Percentiles rank a stretch among this genome's conserved stretches.
Evolutionary conservation across 1,139 yeast genomes (phyloP).

Genomic region (Nakaseomyces uthaithaninus): DNA sequence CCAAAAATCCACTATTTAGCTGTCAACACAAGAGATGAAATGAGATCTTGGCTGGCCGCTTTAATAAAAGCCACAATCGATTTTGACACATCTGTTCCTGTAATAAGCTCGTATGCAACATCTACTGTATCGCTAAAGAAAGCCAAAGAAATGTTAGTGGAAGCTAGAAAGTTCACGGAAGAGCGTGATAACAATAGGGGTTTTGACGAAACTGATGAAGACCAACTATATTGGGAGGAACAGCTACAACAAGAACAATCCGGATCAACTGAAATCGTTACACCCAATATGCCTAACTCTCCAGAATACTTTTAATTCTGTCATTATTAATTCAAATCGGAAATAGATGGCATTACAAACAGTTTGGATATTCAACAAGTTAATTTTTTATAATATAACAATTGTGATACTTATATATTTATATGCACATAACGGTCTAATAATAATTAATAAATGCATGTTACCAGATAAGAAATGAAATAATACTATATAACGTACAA

Average conservation of each 20-base stretch:
- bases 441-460: conserved; percentile 6
- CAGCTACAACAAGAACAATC: conserved; percentile 11
- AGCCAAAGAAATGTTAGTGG: conserved; percentile 79
- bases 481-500: not conserved
- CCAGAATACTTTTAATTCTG: not conserved
- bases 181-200: conserved; percentile 40
- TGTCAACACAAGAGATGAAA: conserved; percentile 79
- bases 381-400: no score
- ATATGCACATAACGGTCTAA: not conserved
- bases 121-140: conserved; percentile 81
- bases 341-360: not conserved
- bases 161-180: conserved; percentile 66
- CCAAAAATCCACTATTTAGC: conserved; percentile 95
- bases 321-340: no score
- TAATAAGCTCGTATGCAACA: conserved; percentile 83
- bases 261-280: not conserved
- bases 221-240: conserved; percentile 18
- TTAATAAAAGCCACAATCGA: conserved; percentile 94
- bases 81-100: conserved; percentile 85
- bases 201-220: conserved; percentile 17
- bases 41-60: conserved; percentile 93
- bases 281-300: not conserved
- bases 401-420: no score
- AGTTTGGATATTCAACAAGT: no score
- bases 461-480: not conserved